Percentiles rank a stretch among this genome's conserved stretches.
phyloP scores from a whole-genome alignment of 768 basidiomycete genomes.

The Plicaturopsis crispa region DNA sequence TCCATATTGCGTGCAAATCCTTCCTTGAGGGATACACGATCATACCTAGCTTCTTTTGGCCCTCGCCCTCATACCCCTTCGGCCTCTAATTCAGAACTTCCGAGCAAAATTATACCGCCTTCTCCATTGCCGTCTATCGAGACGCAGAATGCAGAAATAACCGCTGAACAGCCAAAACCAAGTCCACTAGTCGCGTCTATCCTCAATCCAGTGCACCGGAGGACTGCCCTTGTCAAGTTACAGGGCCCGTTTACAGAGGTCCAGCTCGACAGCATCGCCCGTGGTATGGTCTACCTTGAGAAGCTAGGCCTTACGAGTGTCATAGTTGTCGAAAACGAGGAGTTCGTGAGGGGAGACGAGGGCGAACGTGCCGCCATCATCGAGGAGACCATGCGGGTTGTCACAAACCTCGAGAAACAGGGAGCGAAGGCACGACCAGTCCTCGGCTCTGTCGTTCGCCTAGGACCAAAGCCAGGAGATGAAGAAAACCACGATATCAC shows the following conservation, averaged over 20 bases:
- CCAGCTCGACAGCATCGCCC: slow-evolving; percentile 89
- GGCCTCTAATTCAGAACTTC: slow-evolving; percentile 18
- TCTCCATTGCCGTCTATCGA: too few species aligned
- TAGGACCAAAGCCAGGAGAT: slow-evolving; percentile 67
- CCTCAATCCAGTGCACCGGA: slow-evolving; percentile 74
- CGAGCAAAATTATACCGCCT: slow-evolving; percentile 20
- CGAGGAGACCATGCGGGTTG: slow-evolving; percentile 83
- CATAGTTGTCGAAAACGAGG: slow-evolving; percentile 89
- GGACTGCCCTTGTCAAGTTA: slow-evolving; percentile 92
- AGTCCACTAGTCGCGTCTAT: slow-evolving; percentile 63
- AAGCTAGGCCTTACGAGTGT: slow-evolving; percentile 94
- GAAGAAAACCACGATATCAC: slow-evolving; percentile 23
- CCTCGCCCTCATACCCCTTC: slow-evolving; percentile 40
- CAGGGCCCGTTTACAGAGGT: slow-evolving; percentile 93
- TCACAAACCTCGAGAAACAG: slow-evolving; percentile 73
- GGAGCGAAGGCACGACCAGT: slow-evolving; percentile 86
- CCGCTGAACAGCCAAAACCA: slow-evolving; percentile 29
- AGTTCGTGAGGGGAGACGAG: slow-evolving; percentile 56
- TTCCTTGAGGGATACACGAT: slow-evolving; percentile 82
- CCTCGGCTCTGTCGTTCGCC: slow-evolving; percentile 76
- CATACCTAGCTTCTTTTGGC: slow-evolving; percentile 89
- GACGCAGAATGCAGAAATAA: too few species aligned
- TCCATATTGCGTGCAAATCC: slow-evolving; percentile 92
- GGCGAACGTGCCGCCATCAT: slow-evolving; percentile 60
- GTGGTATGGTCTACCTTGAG: slow-evolving; percentile 91